Percentiles rank a stretch among this genome's conserved stretches.
These are phyloP conservation scores for Aspergillus sp. DNA, from an alignment of 2,329 filamentous ascomycete species.

Conservation along the genomic window DNA sequence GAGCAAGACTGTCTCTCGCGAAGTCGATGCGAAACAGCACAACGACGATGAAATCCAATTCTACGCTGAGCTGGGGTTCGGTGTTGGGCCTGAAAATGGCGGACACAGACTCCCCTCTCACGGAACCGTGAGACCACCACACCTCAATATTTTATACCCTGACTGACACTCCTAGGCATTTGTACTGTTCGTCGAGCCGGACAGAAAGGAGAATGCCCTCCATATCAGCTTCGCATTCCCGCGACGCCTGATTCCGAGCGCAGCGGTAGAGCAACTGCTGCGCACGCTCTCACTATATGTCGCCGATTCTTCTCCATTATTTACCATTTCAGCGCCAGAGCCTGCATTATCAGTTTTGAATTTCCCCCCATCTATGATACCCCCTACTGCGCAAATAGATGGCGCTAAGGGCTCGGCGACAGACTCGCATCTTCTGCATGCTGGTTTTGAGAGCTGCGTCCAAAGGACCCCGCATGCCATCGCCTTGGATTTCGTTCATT, in stretches of 20 bases:
- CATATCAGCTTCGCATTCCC: conserved; percentile 21
- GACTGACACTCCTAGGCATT: conserved; percentile 19
- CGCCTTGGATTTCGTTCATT: conserved; percentile 30
- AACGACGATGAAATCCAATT: conserved; percentile 23
- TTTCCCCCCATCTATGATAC: conserved; percentile 26
- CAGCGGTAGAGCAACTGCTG: conserved; percentile 22
- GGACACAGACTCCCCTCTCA: conserved; percentile 3
- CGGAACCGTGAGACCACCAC: conserved; percentile 10
- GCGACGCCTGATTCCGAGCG: conserved; percentile 17
- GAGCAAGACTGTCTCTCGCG: conserved; percentile 8
- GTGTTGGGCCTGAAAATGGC: conserved; percentile 18
- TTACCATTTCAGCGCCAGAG: conserved; percentile 1
- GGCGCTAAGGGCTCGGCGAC: neutral
- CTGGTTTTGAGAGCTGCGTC: conserved; percentile 28
- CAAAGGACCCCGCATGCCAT: conserved; percentile 20
- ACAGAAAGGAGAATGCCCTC: neutral
- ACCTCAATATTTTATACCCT: neutral
- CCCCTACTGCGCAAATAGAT: conserved; percentile 15
- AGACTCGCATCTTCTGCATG: conserved; percentile 22
- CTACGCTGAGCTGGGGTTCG: conserved; percentile 17
- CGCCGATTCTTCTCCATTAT: conserved; percentile 13
- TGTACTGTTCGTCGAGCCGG: conserved; percentile 12
- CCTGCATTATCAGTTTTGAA: conserved; percentile 26
- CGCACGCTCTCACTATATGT: conserved; percentile 17
- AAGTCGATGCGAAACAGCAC: conserved; percentile 13